Percentiles rank a stretch among this genome's conserved stretches.
phyloP scores from a whole-genome alignment of 257 asterid genomes.

The Vinca minor region DNA sequence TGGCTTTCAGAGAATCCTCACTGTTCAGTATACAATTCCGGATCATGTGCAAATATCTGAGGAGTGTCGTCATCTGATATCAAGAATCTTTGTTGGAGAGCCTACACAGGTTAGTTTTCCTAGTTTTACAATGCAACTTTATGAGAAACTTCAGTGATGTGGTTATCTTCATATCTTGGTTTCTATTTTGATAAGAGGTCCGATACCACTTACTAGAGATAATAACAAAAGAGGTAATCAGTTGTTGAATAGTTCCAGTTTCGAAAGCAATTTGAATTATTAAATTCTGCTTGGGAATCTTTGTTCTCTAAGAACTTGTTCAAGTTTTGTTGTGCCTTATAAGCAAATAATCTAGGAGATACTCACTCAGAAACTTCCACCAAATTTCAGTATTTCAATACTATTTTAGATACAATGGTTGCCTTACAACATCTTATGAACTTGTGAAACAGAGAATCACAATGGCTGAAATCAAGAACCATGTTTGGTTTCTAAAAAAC shows the following conservation, averaged over 20 bases:
- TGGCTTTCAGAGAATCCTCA: conserved; percentile 44
- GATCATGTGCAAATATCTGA: conserved; percentile 47
- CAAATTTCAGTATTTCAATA: too few species aligned
- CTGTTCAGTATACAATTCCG: conserved; percentile 61
- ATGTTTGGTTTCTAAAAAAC: conserved; percentile 74
- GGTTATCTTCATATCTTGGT: neutral
- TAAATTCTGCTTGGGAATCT: neutral
- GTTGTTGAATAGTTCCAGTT: neutral
- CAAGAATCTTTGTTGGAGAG: conserved; percentile 64
- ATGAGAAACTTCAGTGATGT: neutral
- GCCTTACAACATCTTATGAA: conserved; percentile 5
- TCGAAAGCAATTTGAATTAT: too few species aligned
- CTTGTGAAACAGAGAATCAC: conserved; percentile 63
- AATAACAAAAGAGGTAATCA: neutral
- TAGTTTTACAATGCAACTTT: neutral
- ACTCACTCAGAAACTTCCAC: neutral
- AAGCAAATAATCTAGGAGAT: neutral
- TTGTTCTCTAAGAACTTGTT: neutral
- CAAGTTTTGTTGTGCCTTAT: neutral
- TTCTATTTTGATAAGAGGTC: neutral
- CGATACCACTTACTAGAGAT: neutral
- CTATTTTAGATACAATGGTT: neutral
- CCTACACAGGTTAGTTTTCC: conserved; percentile 45
- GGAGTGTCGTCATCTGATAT: conserved; percentile 60
- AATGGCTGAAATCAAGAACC: conserved; percentile 64